A percentile compares a stretch with the other conserved stretches of the same genome.
phyloP scores from a whole-genome alignment of 129 eudicot species.

The Deinandra increscens region DNA sequence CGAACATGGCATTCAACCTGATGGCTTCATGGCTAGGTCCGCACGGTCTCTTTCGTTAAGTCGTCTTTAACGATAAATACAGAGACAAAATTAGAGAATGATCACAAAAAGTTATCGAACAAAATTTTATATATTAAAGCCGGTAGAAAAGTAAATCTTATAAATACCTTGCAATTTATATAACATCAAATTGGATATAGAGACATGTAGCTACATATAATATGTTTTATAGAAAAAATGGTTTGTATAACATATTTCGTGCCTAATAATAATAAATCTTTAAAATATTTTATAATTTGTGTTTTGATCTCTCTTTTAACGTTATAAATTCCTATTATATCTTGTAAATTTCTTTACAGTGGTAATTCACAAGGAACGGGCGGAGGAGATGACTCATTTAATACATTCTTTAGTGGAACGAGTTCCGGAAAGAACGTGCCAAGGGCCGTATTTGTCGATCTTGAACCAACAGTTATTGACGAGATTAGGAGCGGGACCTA shows the following conservation, averaged over 20 bases:
- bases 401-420: slow-evolving; percentile 58
- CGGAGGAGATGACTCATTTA: slow-evolving; percentile 43
- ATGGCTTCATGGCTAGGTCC: slow-evolving; percentile 27
- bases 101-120: too few species aligned
- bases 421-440: slow-evolving; percentile 59
- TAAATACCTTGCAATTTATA: too few species aligned
- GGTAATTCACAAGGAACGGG: slow-evolving; percentile 32
- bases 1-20: slow-evolving; percentile 32
- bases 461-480: slow-evolving; percentile 57
- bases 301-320: background rate
- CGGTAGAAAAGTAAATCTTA: too few species aligned
- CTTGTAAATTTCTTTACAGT: slow-evolving; percentile 28
- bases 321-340: background rate
- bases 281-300: background rate
- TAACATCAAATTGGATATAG: too few species aligned
- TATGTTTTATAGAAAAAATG: too few species aligned
- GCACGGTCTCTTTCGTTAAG: background rate
- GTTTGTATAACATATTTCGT: background rate
- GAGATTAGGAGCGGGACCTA: slow-evolving; percentile 48
- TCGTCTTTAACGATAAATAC: too few species aligned
- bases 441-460: slow-evolving; percentile 56
- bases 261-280: background rate
- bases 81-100: too few species aligned
- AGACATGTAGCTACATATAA: too few species aligned
- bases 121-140: too few species aligned